Base-by-base conservation (phyloP, 306 rosid genomes). In the Parietaria judaica region DNA sequence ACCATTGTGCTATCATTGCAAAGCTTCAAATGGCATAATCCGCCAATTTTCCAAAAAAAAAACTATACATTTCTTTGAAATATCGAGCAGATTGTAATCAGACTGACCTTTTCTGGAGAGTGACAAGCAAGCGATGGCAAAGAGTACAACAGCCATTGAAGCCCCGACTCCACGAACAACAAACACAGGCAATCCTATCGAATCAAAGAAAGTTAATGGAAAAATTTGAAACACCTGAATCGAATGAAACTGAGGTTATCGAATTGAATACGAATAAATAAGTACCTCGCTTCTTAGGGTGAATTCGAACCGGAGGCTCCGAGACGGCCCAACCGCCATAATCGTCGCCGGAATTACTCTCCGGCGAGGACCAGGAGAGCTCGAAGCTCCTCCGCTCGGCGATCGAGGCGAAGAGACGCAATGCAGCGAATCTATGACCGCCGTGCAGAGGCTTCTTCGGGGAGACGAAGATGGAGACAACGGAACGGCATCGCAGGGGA, bases 311-410 rank as follows among this genome's bases (percentile, higher is more conserved):
- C 15, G 86, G 85, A 54, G 69, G 3, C 8, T 83, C 79, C 36
- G 70, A 44, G 54, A 72, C 6, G 45, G 74, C 82, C 97, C 97
- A 86, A 4, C 97, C 97, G 51, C 82, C 81, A 63, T 68, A 80
- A 46, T 67, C 71, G 53, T 55, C 68, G 70, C 54, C 8, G 44
- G 78, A 53, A 50, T 51, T 63, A 14, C 54, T 54, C 45, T 76
- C 49, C 10, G 73, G 67, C 14, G 84, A 66, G 58, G 54, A 52
- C 90, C 86, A 84, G 2, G 84, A 70, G 67, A 69, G 66, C 37
- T 73, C 37, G 61, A 79, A 54, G 69, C 56, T 56, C 49, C 51
- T 39, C 23, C 51, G 52, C 52, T 75, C 72, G 14, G 78, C 64
- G 55, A 84, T 62, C 16, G 86, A 75, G 7, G 86, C 82, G 55